Evolutionary conservation across 305 asterid species (phyloP).

Genomic region (Plantago lanceolata): DNA sequence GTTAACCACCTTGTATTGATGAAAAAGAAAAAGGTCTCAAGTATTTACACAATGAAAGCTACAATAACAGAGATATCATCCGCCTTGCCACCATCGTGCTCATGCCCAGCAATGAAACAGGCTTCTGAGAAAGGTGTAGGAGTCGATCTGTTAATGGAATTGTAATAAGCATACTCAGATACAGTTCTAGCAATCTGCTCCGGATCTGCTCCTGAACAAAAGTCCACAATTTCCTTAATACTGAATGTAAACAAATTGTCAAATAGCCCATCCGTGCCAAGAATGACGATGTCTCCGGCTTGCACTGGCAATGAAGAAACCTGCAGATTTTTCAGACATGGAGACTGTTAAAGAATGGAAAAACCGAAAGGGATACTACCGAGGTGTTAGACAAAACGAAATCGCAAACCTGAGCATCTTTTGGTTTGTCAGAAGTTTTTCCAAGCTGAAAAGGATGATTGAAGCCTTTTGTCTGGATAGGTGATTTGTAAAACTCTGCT

Average conservation of each 20-base stretch:
- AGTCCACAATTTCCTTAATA: slow-evolving; percentile 6
- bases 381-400: background rate
- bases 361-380: background rate
- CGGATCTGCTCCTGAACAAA: background rate
- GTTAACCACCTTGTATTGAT: too few relatives aligned
- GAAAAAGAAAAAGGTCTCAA: too few relatives aligned
- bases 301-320: slow-evolving; percentile 14
- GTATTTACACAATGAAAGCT: slow-evolving; percentile 7
- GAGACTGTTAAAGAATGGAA: background rate
- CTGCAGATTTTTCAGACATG: slow-evolving; percentile 3
- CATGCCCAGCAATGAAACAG: slow-evolving; percentile 11
- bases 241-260: slow-evolving; percentile 17
- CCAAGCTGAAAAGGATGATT: slow-evolving; percentile 30
- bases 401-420: slow-evolving; percentile 10
- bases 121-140: slow-evolving; percentile 24
- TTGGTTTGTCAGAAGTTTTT: slow-evolving; percentile 5
- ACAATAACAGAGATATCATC: slow-evolving; percentile 30
- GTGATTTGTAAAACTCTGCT: slow-evolving; percentile 14
- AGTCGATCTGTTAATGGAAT: background rate
- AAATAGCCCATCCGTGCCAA: slow-evolving; percentile 32
- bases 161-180: slow-evolving; percentile 13
- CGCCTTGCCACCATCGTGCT: slow-evolving; percentile 23
- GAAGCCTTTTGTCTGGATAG: slow-evolving; percentile 13
- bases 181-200: slow-evolving; percentile 17
- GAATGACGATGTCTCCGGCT: slow-evolving; percentile 23